These are phyloP conservation scores for Tuber magnatum DNA, from an alignment of 495 filamentous ascomycete genomes.

Conservation along the genomic window DNA sequence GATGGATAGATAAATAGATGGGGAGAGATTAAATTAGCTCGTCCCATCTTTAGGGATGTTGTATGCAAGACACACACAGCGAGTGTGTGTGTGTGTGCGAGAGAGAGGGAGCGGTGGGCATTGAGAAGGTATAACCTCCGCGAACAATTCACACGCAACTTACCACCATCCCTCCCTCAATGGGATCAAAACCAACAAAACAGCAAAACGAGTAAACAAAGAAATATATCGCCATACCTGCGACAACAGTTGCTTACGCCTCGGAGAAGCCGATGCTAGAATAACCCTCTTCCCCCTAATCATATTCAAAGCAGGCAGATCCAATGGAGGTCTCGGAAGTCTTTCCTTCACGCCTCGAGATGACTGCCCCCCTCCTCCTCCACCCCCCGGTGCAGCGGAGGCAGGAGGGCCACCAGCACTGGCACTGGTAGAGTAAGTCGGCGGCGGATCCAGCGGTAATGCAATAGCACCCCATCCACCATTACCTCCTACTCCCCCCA, in stretches of 20 bases:
- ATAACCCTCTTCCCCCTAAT: constrained; percentile 70
- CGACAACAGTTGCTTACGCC: constrained; percentile 69
- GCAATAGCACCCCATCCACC: not conserved
- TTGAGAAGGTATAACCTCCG: not conserved
- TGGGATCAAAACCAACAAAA: not conserved
- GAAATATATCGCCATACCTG: constrained; percentile 44
- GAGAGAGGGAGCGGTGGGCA: too few relatives aligned
- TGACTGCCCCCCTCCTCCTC: not conserved
- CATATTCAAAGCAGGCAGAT: constrained; percentile 66
- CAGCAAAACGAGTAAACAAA: not conserved
- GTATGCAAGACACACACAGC: not conserved
- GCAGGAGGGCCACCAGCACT: not conserved
- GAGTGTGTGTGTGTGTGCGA: not conserved
- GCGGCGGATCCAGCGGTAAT: constrained; percentile 3
- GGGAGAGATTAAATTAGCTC: not conserved
- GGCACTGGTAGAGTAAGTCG: constrained; percentile 6
- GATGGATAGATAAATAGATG: not conserved
- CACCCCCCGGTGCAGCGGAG: constrained; percentile 39
- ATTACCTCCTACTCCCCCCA: not conserved
- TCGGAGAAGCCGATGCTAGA: constrained; percentile 79
- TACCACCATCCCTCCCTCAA: not conserved
- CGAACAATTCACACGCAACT: not conserved
- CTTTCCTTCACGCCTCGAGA: not conserved
- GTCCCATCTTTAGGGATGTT: not conserved
- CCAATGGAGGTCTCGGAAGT: constrained; percentile 50